These are phyloP conservation scores for Backusella tarrabulga DNA, from an alignment of 192 early-diverging fungal genomes.

Conservation along the genomic window DNA sequence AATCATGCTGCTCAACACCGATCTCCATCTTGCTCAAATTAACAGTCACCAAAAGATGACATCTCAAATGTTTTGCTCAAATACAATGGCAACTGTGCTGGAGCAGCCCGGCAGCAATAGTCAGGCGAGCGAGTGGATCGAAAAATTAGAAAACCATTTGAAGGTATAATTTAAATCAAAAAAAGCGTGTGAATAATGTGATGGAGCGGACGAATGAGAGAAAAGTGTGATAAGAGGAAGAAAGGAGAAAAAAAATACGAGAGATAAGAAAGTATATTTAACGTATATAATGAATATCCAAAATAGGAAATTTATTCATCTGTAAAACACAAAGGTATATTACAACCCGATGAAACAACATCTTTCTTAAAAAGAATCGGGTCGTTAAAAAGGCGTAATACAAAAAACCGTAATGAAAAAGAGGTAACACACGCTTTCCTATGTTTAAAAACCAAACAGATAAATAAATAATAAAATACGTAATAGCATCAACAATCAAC, in stretches of 20 bases:
- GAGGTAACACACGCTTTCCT: background rate
- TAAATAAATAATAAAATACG: background rate
- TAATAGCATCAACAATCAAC: background rate
- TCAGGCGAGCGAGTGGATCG: constrained; percentile 37
- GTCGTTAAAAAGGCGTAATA: constrained; percentile 8
- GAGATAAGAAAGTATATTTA: background rate
- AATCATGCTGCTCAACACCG: constrained; percentile 87
- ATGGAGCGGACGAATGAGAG: background rate
- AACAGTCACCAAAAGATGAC: constrained; percentile 70
- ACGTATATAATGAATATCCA: background rate
- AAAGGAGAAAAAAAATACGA: background rate
- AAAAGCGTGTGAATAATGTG: background rate
- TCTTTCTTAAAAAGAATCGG: constrained; percentile 15
- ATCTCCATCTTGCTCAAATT: constrained; percentile 79
- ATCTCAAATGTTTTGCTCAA: constrained; percentile 63
- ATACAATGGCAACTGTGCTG: constrained; percentile 55
- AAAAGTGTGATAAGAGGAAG: background rate
- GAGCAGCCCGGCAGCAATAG: constrained; percentile 25
- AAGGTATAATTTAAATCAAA: constrained; percentile 28
- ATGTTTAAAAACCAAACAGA: too few relatives aligned
- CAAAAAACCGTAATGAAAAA: background rate
- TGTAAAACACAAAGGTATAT: constrained; percentile 5
- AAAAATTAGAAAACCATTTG: constrained; percentile 47
- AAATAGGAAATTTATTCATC: constrained; percentile 14
- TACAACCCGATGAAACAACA: constrained; percentile 11